Evolutionary conservation across 2,329 filamentous ascomycete genomes (phyloP), one percentile per base, ranked within the genome.

Genomic region (Pestalotiopsis sp.): DNA sequence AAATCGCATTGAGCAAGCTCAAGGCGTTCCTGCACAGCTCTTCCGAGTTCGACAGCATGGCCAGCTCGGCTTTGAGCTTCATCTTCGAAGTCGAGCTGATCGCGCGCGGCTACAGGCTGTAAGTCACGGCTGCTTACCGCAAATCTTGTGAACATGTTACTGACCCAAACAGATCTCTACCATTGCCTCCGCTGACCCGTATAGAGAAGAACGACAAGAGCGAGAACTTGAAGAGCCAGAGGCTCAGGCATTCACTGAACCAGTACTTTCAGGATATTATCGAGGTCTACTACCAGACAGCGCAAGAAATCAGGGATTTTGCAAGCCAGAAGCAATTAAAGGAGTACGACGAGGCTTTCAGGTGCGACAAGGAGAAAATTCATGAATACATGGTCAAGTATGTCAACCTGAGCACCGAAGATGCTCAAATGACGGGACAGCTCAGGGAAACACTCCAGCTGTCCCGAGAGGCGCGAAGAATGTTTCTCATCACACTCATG

Each of bases 121-220:
- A 72, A 74, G 71, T 25, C 38, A 39, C 38, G 6, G 9, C 14
- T 57, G 12, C 17, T 39, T 14, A 23, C 9, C 36, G 14, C 23
- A 36, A 12, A 49, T 36, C 36, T 36, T 27, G 14, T 45, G 38
- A n/a, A 7, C 12, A 59, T 58, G 41, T 38, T 27, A 68, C 73
- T 75, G 68, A 74, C 41, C 39, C 57, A 25, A 68, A 70, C 66
- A 97, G 93, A 82, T 97, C 93, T 84, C 92, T 90, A 17, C 95
- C 95, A 27, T 82, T 98, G 45, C 95, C 96, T 6, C 96, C 96
- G n/a, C 92, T 98, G 70, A 97, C 93, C 73, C 90, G 95, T 60
- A 85, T 99, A 39, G 96, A 99, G 78, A 94, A 97, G 73, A 90
- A 90, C 70, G 90, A 97, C 73, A 90, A 90, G 70, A 90, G 90